Evolutionary conservation across 768 basidiomycete genomes (phyloP), one percentile per base, ranked within the genome.

Genomic region (Agaricus subrufescens): DNA sequence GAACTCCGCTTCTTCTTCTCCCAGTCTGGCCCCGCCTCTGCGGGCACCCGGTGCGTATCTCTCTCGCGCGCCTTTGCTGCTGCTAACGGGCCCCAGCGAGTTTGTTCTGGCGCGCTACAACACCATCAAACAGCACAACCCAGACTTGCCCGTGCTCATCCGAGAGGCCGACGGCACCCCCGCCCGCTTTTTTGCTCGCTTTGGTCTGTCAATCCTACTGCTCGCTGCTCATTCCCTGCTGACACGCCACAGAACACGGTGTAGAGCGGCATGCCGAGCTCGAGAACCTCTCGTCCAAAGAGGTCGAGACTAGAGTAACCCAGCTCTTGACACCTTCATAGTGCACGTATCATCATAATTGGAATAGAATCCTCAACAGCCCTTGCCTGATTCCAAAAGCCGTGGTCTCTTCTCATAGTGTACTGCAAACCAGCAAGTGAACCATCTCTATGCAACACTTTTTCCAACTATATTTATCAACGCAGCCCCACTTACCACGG

Each of bases 1-100:
- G 91, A 94, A 71, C 77, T 94, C 52, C 84, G 91, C 52, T 75
- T 94, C 60, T 78, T 93, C 46, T 86, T 84, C 71, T 94, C 87
- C 57, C 92, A 94, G 69, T 79, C 84, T 0, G 83, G 86, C 11
- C 68, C 81, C 59, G 84, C 88, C 3, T 94, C 92, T 14, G 83
- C 84, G 42, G 92, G 92, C 40, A 86, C 86, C 59, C 79, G 91
- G 92, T 91, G 9, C 66, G 77, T 29, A 19, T n/a, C 52, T 47
- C 56, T 8, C 15, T 54, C 7, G 31, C 25, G 23, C 42, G 31
- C 45, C 58, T 48, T 55, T 52, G 38, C 23, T 38, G n/a, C n/a
- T 45, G 58, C 53, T 52, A 59, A 52, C 23, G 27, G 50, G 62
- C 57, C 46, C n/a, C 68, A 93, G 92, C 62, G 84, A 91, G 71